Base-by-base conservation (phyloP, 805 yeast genomes). In the Ogataea trehaloabstinens region DNA sequence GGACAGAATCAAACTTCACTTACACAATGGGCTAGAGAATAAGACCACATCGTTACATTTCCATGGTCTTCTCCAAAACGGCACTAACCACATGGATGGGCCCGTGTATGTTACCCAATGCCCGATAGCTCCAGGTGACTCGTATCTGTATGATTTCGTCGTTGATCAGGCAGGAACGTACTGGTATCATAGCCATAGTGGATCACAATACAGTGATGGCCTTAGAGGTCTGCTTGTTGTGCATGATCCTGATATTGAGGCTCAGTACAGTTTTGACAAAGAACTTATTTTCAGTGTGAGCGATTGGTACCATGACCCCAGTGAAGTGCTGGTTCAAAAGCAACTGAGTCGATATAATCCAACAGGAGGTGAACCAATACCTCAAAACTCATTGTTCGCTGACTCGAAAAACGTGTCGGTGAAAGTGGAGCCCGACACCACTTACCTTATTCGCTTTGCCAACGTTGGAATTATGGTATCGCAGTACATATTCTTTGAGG, bases 161-260 rank as follows among this genome's bases (percentile, higher is more conserved):
- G 82, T 82, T 7, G 71, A 76, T 45, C 90, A 85, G 58, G 77
- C 67, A 3, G 95, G 95, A 35, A 74, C 87, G n/a, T 85, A 70
- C 62, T 85, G 95, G 95, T 85, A 84, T 60, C 95, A 85, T 58
- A 79, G 88, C 4, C 95, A 85, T 52, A 70, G 80, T 27, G 89
- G 87, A 0, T 66, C 84, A 11, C 93, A 85, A 55, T 85, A 85
- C 51, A 77, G 84, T 39, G 95, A 85, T 60, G 95, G 95, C 0
- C 62, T 85, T 44, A 70, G 91, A 50, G 89, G 83, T 0, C 61
- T 84, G 28, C 71, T 85, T 41, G 70, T 84, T 12, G 72, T 85
- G 25, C 86, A 81, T 44, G 87, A 81, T 42, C 57, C 53, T 2
- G 62, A 63, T 22, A 60, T 63, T 3, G 57, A 58, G 28, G 30